Evolutionary conservation across 768 basidiomycete species (phyloP), one percentile per base, ranked within the genome.

Genomic region (Harrya chromipes): DNA sequence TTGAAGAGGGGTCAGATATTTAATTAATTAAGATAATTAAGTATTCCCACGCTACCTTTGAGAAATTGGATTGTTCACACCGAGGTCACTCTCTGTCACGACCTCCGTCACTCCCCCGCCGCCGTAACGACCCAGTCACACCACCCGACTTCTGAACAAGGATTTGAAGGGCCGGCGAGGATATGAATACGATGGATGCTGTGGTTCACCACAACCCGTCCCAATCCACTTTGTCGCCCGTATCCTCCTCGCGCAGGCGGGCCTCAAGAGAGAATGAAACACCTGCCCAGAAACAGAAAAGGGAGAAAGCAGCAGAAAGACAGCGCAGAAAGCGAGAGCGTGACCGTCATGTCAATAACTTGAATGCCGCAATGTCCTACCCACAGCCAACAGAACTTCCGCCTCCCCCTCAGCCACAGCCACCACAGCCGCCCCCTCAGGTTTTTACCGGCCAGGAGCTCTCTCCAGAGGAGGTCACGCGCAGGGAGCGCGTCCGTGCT

Each of bases 221-320:
- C 19, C 66, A 68, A 41, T 68, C 66, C 21, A 70, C 66, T 4
- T 46, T 68, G 45, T 51, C 64, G 1, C 59, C 68, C 17, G 55
- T 60, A 49, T 64, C 68, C 14, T 65, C 68, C 21, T 64, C 77
- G 41, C 70, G 73, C 54, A 86, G 84, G 67, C 77, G 84, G 21
- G 49, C 40, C 23, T 71, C 80, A 36, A 76, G 86, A 57, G 80
- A 88, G 65, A 81, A 85, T 74, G 87, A 89, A 72, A 84, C 85
- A 11, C 79, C 81, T 24, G 78, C 77, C 49, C 85, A 88, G 70
- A 75, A 81, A 57, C 74, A 80, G 59, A 91, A 91, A 66, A 80
- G 90, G 58, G 87, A 89, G 76, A 90, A 91, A 67, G 90, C 90
- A 1, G 87, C 90, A 36, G 90, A 91, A 66, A 76, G 90, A 52